Percentiles rank a stretch among this genome's conserved stretches.
Evolutionary conservation across 140 eudicot genomes (phyloP).

Genomic region (Stevia rebaudiana): DNA sequence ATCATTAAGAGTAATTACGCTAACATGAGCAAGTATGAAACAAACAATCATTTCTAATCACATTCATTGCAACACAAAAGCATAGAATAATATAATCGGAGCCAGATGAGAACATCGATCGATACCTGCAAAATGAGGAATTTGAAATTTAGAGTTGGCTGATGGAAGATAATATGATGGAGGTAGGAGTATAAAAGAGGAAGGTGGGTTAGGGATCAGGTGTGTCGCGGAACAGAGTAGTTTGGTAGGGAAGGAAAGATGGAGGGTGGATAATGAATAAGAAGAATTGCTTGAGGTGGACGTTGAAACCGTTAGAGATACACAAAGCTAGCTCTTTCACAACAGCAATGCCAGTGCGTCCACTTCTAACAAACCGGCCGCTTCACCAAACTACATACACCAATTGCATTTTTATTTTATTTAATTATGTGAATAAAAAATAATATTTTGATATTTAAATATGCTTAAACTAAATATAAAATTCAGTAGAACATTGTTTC

Average conservation of each 20-base stretch:
- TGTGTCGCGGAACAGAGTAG: constrained; percentile 27
- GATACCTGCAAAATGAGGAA: neutral
- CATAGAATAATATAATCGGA: neutral
- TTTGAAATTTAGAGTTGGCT: constrained; percentile 5
- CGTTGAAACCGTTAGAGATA: constrained; percentile 50
- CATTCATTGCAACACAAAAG: neutral
- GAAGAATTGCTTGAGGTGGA: constrained; percentile 39
- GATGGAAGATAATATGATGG: constrained; percentile 16
- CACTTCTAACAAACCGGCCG: constrained; percentile 48
- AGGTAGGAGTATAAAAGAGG: constrained; percentile 28
- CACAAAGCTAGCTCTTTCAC: constrained; percentile 22
- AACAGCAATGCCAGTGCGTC: constrained; percentile 45
- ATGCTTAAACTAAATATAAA: neutral
- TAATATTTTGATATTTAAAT: neutral
- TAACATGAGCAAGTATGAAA: neutral
- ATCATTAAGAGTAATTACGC: neutral
- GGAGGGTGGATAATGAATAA: constrained; percentile 21
- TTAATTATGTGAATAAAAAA: neutral
- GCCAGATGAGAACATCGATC: neutral
- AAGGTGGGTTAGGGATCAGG: constrained; percentile 21
- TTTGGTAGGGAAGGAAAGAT: constrained; percentile 19
- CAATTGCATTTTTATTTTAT: neutral
- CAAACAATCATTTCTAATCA: neutral
- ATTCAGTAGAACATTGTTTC: neutral
- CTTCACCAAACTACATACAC: constrained; percentile 37